phyloP scores from a whole-genome alignment of 371 early-diverging fungal genomes.

The Mortierella sp. region DNA sequence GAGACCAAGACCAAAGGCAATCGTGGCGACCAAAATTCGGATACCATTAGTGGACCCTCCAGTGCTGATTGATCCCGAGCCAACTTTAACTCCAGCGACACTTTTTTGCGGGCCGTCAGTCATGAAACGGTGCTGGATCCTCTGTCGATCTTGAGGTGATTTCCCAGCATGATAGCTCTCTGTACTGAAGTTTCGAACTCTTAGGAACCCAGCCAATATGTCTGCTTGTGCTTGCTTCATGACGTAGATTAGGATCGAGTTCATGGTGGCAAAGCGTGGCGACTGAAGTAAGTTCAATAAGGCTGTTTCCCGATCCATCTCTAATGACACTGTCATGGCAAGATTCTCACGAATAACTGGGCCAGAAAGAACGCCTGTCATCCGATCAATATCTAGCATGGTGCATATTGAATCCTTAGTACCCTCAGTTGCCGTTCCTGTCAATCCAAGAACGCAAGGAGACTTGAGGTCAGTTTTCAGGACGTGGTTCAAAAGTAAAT shows the following conservation, averaged over 20 bases:
- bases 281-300: slow-evolving; percentile 63
- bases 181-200: slow-evolving; percentile 70
- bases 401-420: slow-evolving; percentile 63
- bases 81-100: slow-evolving; percentile 3
- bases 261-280: slow-evolving; percentile 58
- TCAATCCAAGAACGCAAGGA: slow-evolving; percentile 82
- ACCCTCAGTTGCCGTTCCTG: slow-evolving; percentile 83
- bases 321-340: slow-evolving; percentile 58
- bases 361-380: slow-evolving; percentile 60
- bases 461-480: slow-evolving; percentile 59
- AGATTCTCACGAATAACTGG: slow-evolving; percentile 68
- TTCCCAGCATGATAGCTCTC: slow-evolving; percentile 88
- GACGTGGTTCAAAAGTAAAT: slow-evolving; percentile 63
- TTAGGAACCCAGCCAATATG: slow-evolving; percentile 68
- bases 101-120: slow-evolving; percentile 24
- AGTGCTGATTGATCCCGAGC: slow-evolving; percentile 6
- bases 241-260: slow-evolving; percentile 74
- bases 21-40: slow-evolving; percentile 85
- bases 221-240: slow-evolving; percentile 76
- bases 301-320: slow-evolving; percentile 57
- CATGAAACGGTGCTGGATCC: slow-evolving; percentile 77
- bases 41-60: slow-evolving; percentile 34
- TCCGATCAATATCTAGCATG: slow-evolving; percentile 63
- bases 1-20: slow-evolving; percentile 90
- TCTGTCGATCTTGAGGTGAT: slow-evolving; percentile 68